phyloP scores from a whole-genome alignment of 2,329 filamentous ascomycete genomes.

The Penicillium oxalicum region DNA sequence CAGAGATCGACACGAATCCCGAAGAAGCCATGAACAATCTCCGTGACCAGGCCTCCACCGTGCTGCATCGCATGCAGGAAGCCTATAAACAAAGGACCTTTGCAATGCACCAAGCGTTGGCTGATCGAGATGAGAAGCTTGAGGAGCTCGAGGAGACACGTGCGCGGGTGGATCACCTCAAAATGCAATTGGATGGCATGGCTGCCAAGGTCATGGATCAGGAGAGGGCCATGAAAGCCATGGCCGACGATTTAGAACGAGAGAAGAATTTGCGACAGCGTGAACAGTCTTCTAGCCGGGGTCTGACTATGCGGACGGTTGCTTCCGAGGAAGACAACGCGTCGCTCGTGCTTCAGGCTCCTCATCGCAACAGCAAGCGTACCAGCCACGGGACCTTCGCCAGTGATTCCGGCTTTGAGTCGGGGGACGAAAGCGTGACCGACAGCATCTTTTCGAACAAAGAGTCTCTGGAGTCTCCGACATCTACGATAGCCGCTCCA shows the following conservation, averaged over 20 bases:
- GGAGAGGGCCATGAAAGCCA: conserved; percentile 50
- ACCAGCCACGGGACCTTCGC: conserved; percentile 38
- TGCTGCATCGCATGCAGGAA: conserved; percentile 50
- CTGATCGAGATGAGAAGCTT: conserved; percentile 52
- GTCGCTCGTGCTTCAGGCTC: conserved; percentile 31
- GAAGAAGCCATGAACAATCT: conserved; percentile 54
- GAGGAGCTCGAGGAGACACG: conserved; percentile 58
- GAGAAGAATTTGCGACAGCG: conserved; percentile 38
- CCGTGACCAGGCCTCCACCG: conserved; percentile 50
- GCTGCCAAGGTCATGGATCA: conserved; percentile 51
- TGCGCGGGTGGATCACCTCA: conserved; percentile 52
- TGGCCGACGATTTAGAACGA: conserved; percentile 44
- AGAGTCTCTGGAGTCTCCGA: conserved; percentile 30
- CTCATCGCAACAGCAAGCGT: conserved; percentile 32
- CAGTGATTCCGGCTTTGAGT: conserved; percentile 56
- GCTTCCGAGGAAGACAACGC: conserved; percentile 29
- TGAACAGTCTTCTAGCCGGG: conserved; percentile 35
- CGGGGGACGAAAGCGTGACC: conserved; percentile 49
- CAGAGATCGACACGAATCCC: conserved; percentile 44
- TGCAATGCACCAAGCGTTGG: conserved; percentile 46
- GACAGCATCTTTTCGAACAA: conserved; percentile 44
- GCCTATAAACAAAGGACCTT: conserved; percentile 51
- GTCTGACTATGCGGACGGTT: conserved; percentile 25
- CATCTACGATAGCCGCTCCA: conserved; percentile 32
- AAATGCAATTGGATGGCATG: conserved; percentile 57